Percentiles rank a stretch among this genome's conserved stretches.
These are phyloP conservation scores for Penicillium manginii DNA, from an alignment of 495 filamentous ascomycete genomes.

Conservation along the genomic window DNA sequence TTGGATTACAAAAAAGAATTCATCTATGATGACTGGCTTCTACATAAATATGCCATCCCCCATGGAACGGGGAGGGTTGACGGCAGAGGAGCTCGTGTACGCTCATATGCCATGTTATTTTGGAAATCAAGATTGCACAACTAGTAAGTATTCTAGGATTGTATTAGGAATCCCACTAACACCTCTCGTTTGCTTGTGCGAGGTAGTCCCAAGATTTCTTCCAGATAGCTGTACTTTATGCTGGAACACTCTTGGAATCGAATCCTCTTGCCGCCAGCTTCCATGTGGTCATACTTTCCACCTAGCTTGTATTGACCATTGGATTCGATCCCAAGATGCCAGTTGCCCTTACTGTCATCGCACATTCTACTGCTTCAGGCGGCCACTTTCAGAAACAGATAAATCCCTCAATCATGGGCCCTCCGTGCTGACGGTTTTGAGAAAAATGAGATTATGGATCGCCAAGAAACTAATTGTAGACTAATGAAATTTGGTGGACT, in stretches of 20 bases:
- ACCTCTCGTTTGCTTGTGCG: background rate
- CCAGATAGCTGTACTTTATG: constrained; percentile 7
- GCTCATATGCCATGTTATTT: constrained; percentile 12
- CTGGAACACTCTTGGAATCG: constrained; percentile 1
- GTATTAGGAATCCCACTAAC: background rate
- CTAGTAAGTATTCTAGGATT: background rate
- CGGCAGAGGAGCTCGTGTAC: constrained; percentile 11
- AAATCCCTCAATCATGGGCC: background rate
- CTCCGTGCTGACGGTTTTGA: background rate
- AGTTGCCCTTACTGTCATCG: constrained; percentile 12
- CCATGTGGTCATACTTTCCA: constrained; percentile 16
- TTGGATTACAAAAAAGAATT: background rate
- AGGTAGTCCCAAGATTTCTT: background rate
- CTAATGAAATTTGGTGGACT: background rate
- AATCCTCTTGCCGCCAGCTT: constrained; percentile 12
- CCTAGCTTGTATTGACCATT: constrained; percentile 15
- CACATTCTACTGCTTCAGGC: constrained; percentile 4
- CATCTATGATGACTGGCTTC: constrained; percentile 1
- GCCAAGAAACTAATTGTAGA: background rate
- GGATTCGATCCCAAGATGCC: constrained; percentile 12
- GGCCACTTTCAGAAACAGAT: background rate
- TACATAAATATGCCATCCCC: constrained; percentile 11
- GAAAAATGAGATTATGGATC: background rate
- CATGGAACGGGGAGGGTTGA: constrained; percentile 7
- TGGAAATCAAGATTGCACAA: constrained; percentile 7